Base-by-base conservation (phyloP, 176 grass and related monocot species). In the Phoenix roebelenii region DNA sequence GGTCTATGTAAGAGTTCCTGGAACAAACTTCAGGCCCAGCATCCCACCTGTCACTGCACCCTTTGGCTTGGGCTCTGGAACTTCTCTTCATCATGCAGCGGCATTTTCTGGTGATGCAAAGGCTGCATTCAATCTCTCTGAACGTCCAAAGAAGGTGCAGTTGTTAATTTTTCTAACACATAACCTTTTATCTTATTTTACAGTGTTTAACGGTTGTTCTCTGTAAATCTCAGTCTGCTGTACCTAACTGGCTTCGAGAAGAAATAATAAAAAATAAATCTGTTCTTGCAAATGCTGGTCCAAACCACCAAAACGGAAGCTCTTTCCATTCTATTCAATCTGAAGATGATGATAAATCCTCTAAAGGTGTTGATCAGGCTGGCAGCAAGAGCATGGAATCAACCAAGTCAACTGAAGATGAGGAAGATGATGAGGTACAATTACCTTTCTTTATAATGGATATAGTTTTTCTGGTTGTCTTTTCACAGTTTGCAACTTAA, bases 211-310 rank as follows among this genome's bases (percentile, higher is more conserved):
- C 5, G 49, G 35, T 18, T 16, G 23, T 69, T 25, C 15, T 64
- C 56, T 16, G 73, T 26, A 22, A 72, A 70, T 69, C 66, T 32
- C 73, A 98, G 93, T 72, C 76, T 70, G 81, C 87, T 32, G 93
- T 98, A 29, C 93, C 93, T 64, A 98, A 84, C 68, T 98, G 93
- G 93, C 85, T 98, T 69, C 75, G 82, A 60, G 93, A 98, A 76
- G 84, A 98, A 91, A 89, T 98, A 71, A 64, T 98, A 60, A 98
- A 98, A 76, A 98, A 83, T 61, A 98, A 88, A 73, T 75, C 84
- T 9, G 63, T 66, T 48, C 56, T 83, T 50, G 16, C 5, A 23
- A 81, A 26, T 79, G 62, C 59, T 24, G 60, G 74, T 73, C 54
- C 66, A 16, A 24, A 58, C 7, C 70, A 79, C 25, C 60, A 79